Percentiles rank a stretch among this genome's conserved stretches.
Evolutionary conservation across 2,329 filamentous ascomycete species (phyloP).

Genomic region (Blumeria hordei): DNA sequence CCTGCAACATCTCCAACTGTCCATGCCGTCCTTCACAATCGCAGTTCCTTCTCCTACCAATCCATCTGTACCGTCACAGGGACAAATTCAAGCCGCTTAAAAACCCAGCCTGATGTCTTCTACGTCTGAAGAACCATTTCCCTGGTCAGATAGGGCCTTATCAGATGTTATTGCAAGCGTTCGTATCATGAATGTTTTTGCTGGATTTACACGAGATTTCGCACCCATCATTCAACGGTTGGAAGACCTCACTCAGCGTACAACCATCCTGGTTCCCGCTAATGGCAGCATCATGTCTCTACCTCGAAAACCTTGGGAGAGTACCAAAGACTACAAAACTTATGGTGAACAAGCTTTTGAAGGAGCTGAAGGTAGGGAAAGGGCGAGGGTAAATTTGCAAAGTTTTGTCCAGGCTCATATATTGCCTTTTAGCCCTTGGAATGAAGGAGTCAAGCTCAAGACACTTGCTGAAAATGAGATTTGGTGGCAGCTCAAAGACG

Average conservation of each 20-base stretch:
- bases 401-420: slow-evolving; percentile 75
- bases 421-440: slow-evolving; percentile 53
- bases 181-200: slow-evolving; percentile 62
- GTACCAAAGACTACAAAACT: slow-evolving; percentile 44
- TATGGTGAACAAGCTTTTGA: slow-evolving; percentile 51
- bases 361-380: slow-evolving; percentile 46
- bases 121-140: too few species aligned
- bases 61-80: too few species aligned
- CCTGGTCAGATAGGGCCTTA: slow-evolving; percentile 24
- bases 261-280: slow-evolving; percentile 67
- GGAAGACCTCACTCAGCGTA: slow-evolving; percentile 39
- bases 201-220: slow-evolving; percentile 55
- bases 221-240: slow-evolving; percentile 43
- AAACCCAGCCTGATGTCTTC: too few species aligned
- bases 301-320: slow-evolving; percentile 69
- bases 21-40: too few species aligned
- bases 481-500: slow-evolving; percentile 59
- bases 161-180: slow-evolving; percentile 67
- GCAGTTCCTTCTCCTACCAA: too few species aligned
- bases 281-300: slow-evolving; percentile 60
- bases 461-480: slow-evolving; percentile 44
- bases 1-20: too few species aligned
- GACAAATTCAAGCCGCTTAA: too few species aligned
- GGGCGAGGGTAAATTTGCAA: slow-evolving; percentile 52
- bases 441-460: slow-evolving; percentile 36